Base-by-base conservation (phyloP, 352 stramenopile genomes). In the Globisporangium mamillatum region DNA sequence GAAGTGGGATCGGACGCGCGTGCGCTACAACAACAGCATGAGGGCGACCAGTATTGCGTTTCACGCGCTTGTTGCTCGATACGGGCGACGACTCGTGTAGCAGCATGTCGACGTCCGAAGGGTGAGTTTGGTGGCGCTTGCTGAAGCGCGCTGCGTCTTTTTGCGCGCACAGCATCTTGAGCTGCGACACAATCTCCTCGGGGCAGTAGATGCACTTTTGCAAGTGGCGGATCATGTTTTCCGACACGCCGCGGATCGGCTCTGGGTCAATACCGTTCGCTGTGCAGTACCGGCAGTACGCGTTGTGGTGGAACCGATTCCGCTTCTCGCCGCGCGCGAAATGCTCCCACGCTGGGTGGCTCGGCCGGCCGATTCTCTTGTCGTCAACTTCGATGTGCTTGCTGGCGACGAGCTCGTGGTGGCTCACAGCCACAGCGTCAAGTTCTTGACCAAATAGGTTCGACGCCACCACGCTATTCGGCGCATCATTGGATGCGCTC, bases 161-260 rank as follows among this genome's bases (percentile, higher is more conserved):
- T 54, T 91, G 84, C 16, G 84, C 86, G 48, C 84, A 91, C 1
- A 91, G 36, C 59, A 82, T 65, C 14, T 87, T 82, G 24, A 95
- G 70, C 68, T 92, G 82, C 14, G 75, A 77, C 22, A 95, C 82
- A 29, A 89, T 79, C 18, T 91, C 81, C 22, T 79, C 55, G 14
- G 87, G 87, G 27, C 85, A 93, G 67, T 90, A 92, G 3, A 83
- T 60, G 70, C 87, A 95, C 54, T 91, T 89, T 57, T 95, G 82
- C 67, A 93, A 66, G 64, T 95, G 87, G 18, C 84, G 79, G 60
- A 95, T 93, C 87, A 93, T 95, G 56, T 95, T 92, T 24, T 81
- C 83, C 36, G 84, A 93, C 34, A 93, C 87, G 41, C 87, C 85
- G 24, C 85, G 79, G 5, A 93, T 69, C 4, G 77, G 72, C 52